Evolutionary conservation across 805 yeast genomes (phyloP).

Genomic region (Saccharomyces kudriavzevii): DNA sequence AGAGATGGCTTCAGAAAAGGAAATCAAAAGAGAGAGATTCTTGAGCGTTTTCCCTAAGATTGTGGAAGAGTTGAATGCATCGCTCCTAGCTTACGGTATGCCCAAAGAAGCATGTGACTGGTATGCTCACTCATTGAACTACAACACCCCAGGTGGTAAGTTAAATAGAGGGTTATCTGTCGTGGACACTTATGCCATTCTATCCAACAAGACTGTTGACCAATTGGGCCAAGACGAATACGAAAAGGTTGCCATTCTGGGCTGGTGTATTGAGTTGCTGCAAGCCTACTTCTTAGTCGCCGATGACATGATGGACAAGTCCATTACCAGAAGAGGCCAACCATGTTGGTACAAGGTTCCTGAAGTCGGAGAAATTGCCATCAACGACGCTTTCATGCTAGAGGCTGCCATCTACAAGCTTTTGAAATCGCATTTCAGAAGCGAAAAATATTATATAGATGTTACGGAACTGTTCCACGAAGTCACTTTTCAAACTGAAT

Average conservation of each 20-base stretch:
- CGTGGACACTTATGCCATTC: conserved; percentile 79
- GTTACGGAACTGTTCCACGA: conserved; percentile 92
- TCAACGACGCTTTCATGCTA: conserved; percentile 93
- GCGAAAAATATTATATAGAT: conserved; percentile 78
- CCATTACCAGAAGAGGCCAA: conserved; percentile 96
- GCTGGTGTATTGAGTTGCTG: conserved; percentile 90
- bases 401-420: conserved; percentile 89
- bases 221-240: conserved; percentile 64
- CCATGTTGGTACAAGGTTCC: conserved; percentile 90
- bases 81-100: conserved; percentile 63
- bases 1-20: conserved; percentile 7
- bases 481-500: conserved; percentile 93
- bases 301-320: conserved; percentile 96
- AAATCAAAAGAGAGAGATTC: conserved; percentile 43
- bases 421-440: conserved; percentile 79
- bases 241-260: conserved; percentile 76
- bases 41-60: conserved; percentile 63
- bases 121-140: conserved; percentile 64
- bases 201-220: conserved; percentile 52
- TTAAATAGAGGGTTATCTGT: conserved; percentile 94
- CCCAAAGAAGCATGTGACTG: conserved; percentile 80
- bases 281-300: conserved; percentile 97
- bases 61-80: conserved; percentile 63
- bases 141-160: conserved; percentile 95
- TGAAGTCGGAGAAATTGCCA: conserved; percentile 86